A percentile compares a stretch with the other conserved stretches of the same genome.
phyloP scores from a whole-genome alignment of 768 basidiomycete species.

The Panellus pusillus region DNA sequence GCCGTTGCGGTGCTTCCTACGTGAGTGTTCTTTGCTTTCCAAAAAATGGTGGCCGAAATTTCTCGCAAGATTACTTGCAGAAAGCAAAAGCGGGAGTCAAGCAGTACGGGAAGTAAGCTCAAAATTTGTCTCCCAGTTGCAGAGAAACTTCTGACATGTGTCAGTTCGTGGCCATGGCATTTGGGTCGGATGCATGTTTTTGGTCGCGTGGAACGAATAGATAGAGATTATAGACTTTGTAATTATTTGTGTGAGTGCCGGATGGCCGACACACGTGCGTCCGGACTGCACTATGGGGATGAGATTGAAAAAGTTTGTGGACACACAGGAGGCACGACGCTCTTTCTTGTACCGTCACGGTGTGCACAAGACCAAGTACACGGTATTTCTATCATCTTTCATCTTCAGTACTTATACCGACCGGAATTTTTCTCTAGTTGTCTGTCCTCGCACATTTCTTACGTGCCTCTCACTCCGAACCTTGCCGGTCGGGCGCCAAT shows the following conservation, averaged over 20 bases:
- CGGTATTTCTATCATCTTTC: background rate
- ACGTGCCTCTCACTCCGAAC: background rate
- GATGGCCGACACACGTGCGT: slow-evolving; percentile 6
- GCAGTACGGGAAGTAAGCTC: slow-evolving; percentile 81
- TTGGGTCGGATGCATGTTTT: slow-evolving; percentile 89
- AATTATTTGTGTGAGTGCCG: background rate
- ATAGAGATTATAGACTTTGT: slow-evolving; percentile 19
- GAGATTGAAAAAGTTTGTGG: background rate
- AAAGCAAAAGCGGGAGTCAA: slow-evolving; percentile 85
- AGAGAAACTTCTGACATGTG: slow-evolving; percentile 15
- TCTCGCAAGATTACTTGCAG: slow-evolving; percentile 65
- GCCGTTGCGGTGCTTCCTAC: slow-evolving; percentile 90
- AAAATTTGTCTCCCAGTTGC: no score
- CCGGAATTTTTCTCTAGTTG: background rate
- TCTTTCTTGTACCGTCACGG: background rate
- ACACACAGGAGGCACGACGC: background rate
- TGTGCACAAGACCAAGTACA: slow-evolving; percentile 12
- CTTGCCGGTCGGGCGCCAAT: slow-evolving; percentile 19
- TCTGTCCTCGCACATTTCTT: background rate
- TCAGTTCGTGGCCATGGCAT: slow-evolving; percentile 88
- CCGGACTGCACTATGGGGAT: no score
- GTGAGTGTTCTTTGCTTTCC: slow-evolving; percentile 38
- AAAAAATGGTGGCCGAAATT: no score
- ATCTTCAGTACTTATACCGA: background rate
- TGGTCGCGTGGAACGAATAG: slow-evolving; percentile 91